Conservation (phyloP, 2,329 filamentous ascomycete species). For the Fonsecaea erecta region DNA sequence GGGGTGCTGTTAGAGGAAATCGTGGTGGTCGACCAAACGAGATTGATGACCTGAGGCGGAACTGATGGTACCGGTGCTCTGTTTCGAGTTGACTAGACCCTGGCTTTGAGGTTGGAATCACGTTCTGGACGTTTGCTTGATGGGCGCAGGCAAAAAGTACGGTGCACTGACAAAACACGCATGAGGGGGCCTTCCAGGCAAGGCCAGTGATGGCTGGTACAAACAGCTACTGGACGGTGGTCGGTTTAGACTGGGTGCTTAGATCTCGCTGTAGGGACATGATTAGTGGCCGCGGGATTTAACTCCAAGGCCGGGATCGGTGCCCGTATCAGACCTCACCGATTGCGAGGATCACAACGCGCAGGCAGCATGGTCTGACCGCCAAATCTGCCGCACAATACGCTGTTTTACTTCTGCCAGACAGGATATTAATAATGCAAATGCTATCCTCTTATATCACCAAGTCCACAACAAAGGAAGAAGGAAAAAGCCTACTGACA, state of each 20-base stretch:
- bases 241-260: neutral
- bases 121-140: constrained; percentile 6
- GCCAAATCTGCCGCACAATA: neutral
- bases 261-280: neutral
- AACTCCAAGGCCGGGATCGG: constrained; percentile 2
- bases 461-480: neutral
- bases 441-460: neutral
- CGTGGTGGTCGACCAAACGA: constrained; percentile 8
- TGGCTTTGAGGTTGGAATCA: constrained; percentile 7
- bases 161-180: constrained; percentile 20
- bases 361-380: neutral
- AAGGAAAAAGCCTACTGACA: neutral
- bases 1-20: neutral
- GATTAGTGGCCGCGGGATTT: constrained; percentile 9
- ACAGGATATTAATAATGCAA: neutral
- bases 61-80: constrained; percentile 16
- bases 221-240: neutral
- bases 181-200: constrained; percentile 14
- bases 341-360: neutral
- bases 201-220: neutral
- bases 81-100: constrained; percentile 16
- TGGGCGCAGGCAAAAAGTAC: constrained; percentile 18
- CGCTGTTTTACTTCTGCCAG: neutral
- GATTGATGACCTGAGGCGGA: constrained; percentile 21
- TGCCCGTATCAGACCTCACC: constrained; percentile 7